Evolutionary conservation across 495 filamentous ascomycete genomes (phyloP).

Genomic region (Aspergillus carlsbadensis): DNA sequence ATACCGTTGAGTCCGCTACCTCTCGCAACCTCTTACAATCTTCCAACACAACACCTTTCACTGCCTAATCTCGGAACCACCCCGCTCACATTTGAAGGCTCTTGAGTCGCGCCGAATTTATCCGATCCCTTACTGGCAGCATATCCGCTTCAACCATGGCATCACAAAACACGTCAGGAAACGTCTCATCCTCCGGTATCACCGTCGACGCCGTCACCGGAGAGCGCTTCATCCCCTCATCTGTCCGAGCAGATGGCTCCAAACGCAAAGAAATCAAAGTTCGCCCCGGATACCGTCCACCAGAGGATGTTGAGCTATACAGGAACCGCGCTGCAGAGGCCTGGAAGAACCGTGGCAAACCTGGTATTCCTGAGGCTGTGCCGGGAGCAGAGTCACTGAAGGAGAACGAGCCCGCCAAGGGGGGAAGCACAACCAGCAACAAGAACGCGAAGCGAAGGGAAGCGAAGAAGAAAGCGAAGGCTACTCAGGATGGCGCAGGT

Average conservation of each 20-base stretch:
- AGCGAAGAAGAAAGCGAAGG: conserved; percentile 84
- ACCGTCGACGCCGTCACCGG: conserved; percentile 67
- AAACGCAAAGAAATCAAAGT: conserved; percentile 90
- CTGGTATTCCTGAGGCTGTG: conserved; percentile 49
- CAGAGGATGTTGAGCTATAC: conserved; percentile 96
- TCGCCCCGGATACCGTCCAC: conserved; percentile 87
- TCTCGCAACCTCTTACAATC: no score
- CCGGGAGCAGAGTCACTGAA: conserved; percentile 70
- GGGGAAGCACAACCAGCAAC: conserved; percentile 56
- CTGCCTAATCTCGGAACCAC: no score
- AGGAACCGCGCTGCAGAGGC: conserved; percentile 86
- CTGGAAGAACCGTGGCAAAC: conserved; percentile 77
- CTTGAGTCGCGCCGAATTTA: no score
- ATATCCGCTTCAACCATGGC: conserved; percentile 20
- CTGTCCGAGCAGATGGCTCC: conserved; percentile 80
- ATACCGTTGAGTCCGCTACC: no score
- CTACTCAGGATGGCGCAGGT: conserved; percentile 38
- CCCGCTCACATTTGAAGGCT: no score
- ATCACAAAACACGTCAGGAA: conserved; percentile 14
- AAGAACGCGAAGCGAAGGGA: conserved; percentile 96
- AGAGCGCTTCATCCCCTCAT: conserved; percentile 85
- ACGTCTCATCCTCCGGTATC: conserved; percentile 63
- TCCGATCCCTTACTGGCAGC: no score
- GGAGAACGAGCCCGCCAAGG: conserved; percentile 45
- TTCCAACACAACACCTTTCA: no score